Base-by-base conservation (phyloP, 805 yeast genomes). In the Schwanniomyces yamadae region DNA sequence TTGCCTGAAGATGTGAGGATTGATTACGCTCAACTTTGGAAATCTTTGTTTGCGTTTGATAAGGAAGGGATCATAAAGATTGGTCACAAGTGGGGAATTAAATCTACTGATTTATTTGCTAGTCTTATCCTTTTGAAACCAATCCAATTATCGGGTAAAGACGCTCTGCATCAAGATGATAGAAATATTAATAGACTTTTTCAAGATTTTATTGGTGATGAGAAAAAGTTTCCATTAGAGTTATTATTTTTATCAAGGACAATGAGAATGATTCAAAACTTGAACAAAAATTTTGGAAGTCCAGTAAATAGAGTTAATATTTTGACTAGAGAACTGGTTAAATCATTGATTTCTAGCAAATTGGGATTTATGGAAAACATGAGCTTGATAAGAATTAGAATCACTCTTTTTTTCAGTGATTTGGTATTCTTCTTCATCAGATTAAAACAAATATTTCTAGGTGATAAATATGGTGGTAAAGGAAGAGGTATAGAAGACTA, bases 251-350 rank as follows among this genome's bases (percentile, higher is more conserved):
- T 85, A 5, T 77, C 83, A 36, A 63, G 91, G 49, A 71, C 85
- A 8, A 81, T 83, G 83, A 65, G 90, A 41, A 83, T 84, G 66
- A 72, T 85, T 33, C 91, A 84, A 53, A 80, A 79, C 16, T 57
- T 82, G 44, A 84, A 85, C 54, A 78, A 77, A 45, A 63, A 62
- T 23, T 76, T 75, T 52, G 86, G 82, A 4, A 75, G 87, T 11
- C 91, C 90, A 0, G 82, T 83, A n/a, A 84, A 84, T 54, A 67
- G 93, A 39, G 60, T 84, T 45, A 80, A 78, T 39, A 52, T 81
- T 19, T 63, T 84, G 36, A 84, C 85, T 0, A 57, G 64, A 11
- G 79, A 77, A 47, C 86, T 87, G 21, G 51, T 69, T 12, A 46
- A 49, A 34, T 40, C 54, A 6, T 42, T 54, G 31, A 22, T 45